Conservation (phyloP, 345 rosid species). For the Hibiscus syriacus region DNA sequence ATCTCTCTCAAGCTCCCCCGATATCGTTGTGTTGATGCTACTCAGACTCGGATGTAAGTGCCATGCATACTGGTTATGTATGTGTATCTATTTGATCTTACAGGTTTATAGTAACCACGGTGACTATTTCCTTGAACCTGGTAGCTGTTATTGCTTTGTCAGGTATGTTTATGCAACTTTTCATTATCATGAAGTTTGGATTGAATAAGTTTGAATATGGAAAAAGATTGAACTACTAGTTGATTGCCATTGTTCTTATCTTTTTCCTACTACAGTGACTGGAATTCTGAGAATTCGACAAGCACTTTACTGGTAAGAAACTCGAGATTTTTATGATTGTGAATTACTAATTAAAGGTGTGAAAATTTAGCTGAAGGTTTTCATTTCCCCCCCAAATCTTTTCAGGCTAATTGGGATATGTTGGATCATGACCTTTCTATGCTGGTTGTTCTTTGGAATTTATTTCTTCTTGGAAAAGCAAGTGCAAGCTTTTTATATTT, state of each 20-base stretch:
- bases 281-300: slow-evolving; percentile 36
- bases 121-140: slow-evolving; percentile 40
- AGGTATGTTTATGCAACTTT: slow-evolving; percentile 20
- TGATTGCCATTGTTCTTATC: background rate
- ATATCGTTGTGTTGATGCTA: background rate
- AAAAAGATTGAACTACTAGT: too few relatives aligned
- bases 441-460: slow-evolving; percentile 57
- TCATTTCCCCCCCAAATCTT: background rate
- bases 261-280: slow-evolving; percentile 34
- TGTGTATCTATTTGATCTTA: slow-evolving; percentile 4
- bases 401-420: slow-evolving; percentile 46
- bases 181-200: too few relatives aligned
- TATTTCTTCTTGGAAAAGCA: slow-evolving; percentile 51
- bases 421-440: slow-evolving; percentile 53
- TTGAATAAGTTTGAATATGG: background rate
- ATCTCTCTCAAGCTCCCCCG: background rate
- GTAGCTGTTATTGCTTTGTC: slow-evolving; percentile 36
- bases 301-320: slow-evolving; percentile 36
- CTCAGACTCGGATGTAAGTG: background rate
- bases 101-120: slow-evolving; percentile 45
- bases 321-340: background rate
- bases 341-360: background rate
- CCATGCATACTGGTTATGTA: background rate
- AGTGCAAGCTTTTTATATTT: slow-evolving; percentile 8
- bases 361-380: background rate